Evolutionary conservation across 1,284 basidiomycete genomes (phyloP).

Genomic region (Inonotus obliquus): DNA sequence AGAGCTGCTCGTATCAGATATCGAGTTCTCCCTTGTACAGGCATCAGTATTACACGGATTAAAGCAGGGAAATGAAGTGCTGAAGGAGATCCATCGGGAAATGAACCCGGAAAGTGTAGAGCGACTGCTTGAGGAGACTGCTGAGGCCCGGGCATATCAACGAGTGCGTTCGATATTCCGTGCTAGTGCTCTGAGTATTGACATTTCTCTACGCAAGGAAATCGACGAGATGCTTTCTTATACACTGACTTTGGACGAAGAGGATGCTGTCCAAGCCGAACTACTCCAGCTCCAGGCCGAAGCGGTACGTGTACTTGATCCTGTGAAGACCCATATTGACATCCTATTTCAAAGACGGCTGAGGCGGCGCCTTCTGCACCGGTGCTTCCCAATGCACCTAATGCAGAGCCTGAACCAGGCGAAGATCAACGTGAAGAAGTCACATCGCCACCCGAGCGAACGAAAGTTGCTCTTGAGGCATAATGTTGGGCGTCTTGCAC

Average conservation of each 20-base stretch:
- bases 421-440: slow-evolving; percentile 28
- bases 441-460: slow-evolving; percentile 23
- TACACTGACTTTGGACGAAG: slow-evolving; percentile 83
- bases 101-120: slow-evolving; percentile 93
- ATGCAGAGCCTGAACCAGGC: slow-evolving; percentile 31
- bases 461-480: slow-evolving; percentile 41
- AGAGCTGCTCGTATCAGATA: slow-evolving; percentile 89
- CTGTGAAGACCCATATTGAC: neutral
- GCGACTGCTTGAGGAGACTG: slow-evolving; percentile 86
- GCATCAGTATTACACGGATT: slow-evolving; percentile 90
- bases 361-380: slow-evolving; percentile 23
- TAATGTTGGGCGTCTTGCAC: slow-evolving; percentile 23
- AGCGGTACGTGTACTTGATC: slow-evolving; percentile 19
- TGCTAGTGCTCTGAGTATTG: neutral
- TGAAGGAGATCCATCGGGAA: slow-evolving; percentile 92
- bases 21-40: slow-evolving; percentile 95
- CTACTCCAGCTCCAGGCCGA: slow-evolving; percentile 65
- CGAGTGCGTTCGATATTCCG: slow-evolving; percentile 44
- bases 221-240: slow-evolving; percentile 85
- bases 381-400: slow-evolving; percentile 45
- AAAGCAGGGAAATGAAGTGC: slow-evolving; percentile 88
- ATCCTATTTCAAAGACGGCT: neutral
- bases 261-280: slow-evolving; percentile 89
- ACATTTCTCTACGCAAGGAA: slow-evolving; percentile 52
- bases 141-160: slow-evolving; percentile 91